Percentiles rank a stretch among this genome's conserved stretches.
These are phyloP conservation scores for Malassezia pachydermatis DNA, from an alignment of 1,284 basidiomycete genomes.

Conservation along the genomic window DNA sequence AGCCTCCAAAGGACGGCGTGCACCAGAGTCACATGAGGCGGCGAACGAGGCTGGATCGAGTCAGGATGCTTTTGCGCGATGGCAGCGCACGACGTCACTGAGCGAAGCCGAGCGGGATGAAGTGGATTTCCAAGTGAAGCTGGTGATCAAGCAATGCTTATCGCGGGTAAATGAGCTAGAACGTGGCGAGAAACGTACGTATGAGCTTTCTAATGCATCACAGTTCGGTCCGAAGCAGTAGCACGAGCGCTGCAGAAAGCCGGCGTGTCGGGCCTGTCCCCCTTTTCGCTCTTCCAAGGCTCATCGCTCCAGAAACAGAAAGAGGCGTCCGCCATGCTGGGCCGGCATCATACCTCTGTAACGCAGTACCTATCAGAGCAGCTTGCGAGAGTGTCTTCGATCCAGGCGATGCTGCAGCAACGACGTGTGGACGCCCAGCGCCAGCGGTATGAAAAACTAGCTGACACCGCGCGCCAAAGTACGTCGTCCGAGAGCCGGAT, in stretches of 20 bases:
- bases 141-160: conserved; percentile 68
- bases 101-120: conserved; percentile 78
- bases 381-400: conserved; percentile 65
- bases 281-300: conserved; percentile 1
- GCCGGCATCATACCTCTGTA: conserved; percentile 70
- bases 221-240: conserved; percentile 11
- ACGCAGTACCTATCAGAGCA: conserved; percentile 73
- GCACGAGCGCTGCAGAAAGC: neutral
- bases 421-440: conserved; percentile 27
- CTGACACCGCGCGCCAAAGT: conserved; percentile 4
- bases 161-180: conserved; percentile 77
- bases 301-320: neutral
- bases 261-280: neutral
- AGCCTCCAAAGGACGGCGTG: neutral
- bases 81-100: conserved; percentile 55
- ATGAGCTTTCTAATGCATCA: neutral
- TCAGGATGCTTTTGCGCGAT: conserved; percentile 25
- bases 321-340: conserved; percentile 47
- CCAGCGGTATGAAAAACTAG: conserved; percentile 19
- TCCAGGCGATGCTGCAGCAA: conserved; percentile 75
- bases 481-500: neutral
- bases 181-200: conserved; percentile 67
- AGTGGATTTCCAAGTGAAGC: conserved; percentile 74
- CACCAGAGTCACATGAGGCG: neutral
- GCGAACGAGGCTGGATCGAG: neutral